These are phyloP conservation scores for Bruguiera hainesii DNA, from an alignment of 441 rosid genomes.

Conservation along the genomic window DNA sequence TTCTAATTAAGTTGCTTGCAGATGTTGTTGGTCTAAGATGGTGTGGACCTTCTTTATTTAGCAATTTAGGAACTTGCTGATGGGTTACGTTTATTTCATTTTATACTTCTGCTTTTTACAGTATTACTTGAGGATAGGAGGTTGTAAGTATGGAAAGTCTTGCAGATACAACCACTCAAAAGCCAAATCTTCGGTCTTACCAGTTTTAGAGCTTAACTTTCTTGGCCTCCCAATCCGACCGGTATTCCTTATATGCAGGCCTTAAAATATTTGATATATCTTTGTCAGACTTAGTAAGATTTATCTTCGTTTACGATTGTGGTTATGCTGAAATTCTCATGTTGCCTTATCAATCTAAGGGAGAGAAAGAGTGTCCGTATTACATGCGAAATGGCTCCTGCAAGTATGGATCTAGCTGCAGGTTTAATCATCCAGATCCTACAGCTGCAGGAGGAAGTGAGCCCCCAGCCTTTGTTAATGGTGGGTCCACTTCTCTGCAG, in stretches of 20 bases:
- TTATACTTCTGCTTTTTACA: conserved; percentile 34
- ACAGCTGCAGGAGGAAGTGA: conserved; percentile 49
- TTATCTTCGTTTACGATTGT: conserved; percentile 1
- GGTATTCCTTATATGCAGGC: conserved; percentile 30
- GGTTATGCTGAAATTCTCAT: conserved; percentile 11
- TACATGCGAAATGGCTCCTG: conserved; percentile 97
- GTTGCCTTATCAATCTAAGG: conserved; percentile 38
- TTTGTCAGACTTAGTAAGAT: neutral
- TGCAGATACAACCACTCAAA: conserved; percentile 80
- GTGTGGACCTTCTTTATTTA: too few relatives aligned
- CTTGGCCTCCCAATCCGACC: conserved; percentile 84
- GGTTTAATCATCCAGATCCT: conserved; percentile 93
- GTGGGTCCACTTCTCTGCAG: conserved; percentile 48
- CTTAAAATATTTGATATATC: neutral
- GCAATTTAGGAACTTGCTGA: too few relatives aligned
- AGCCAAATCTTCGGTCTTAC: conserved; percentile 29
- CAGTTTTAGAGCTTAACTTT: conserved; percentile 69
- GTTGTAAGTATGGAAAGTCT: conserved; percentile 88
- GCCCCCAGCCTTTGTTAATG: conserved; percentile 45
- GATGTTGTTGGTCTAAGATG: neutral
- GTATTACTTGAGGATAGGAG: conserved; percentile 89
- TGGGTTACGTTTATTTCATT: conserved; percentile 9
- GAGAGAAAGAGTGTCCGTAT: conserved; percentile 78
- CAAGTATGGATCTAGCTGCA: conserved; percentile 80
- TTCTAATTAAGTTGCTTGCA: neutral